A percentile compares a stretch with the other conserved stretches of the same genome.
These are phyloP conservation scores for Murraya koenigii DNA, from an alignment of 345 rosid genomes.

Conservation along the genomic window DNA sequence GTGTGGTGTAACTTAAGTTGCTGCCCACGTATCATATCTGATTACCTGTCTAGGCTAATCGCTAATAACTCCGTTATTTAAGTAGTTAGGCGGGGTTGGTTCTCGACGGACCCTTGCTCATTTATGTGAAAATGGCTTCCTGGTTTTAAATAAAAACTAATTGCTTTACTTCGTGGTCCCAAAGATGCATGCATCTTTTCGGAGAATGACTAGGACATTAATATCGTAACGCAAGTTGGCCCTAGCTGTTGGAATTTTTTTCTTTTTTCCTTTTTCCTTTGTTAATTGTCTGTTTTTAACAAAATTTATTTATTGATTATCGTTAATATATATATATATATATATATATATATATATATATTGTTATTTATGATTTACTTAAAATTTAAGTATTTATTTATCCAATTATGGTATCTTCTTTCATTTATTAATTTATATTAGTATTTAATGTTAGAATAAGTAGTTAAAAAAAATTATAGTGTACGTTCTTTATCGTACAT, in stretches of 20 bases:
- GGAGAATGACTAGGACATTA: not conserved
- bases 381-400: too few species aligned
- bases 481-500: too few species aligned
- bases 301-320: too few species aligned
- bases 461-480: too few species aligned
- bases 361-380: too few species aligned
- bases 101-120: slow-evolving; percentile 13
- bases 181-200: not conserved
- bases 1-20: too few species aligned
- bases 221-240: not conserved
- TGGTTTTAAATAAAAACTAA: not conserved
- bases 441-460: too few species aligned
- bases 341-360: too few species aligned
- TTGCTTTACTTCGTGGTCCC: not conserved
- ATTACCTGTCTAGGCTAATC: not conserved
- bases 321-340: too few species aligned
- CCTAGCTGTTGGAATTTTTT: not conserved
- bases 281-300: not conserved
- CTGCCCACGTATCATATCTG: too few species aligned
- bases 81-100: slow-evolving; percentile 12
- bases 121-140: slow-evolving; percentile 11
- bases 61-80: not conserved
- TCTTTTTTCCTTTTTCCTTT: not conserved
- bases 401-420: too few species aligned
- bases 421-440: too few species aligned